Conservation (phyloP, 2,329 filamentous ascomycete genomes). For the Colletotrichum sp. region DNA sequence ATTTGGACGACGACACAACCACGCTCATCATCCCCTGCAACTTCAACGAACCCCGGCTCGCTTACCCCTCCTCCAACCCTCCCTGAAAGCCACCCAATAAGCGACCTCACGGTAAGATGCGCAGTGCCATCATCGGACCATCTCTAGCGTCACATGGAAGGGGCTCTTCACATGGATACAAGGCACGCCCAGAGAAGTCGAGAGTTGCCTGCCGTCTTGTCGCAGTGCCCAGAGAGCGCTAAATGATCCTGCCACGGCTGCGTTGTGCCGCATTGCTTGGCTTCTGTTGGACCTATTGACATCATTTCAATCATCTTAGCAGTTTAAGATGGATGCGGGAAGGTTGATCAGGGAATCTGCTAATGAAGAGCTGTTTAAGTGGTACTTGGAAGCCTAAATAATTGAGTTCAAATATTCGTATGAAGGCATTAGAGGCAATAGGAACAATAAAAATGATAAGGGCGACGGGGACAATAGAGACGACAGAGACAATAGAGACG, state of each 20-base stretch:
- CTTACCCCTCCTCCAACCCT: background rate
- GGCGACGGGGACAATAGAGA: background rate
- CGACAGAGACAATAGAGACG: background rate
- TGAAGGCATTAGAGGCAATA: background rate
- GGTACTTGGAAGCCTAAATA: background rate
- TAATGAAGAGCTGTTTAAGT: background rate
- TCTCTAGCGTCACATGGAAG: background rate
- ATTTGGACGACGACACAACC: background rate
- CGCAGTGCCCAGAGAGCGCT: background rate
- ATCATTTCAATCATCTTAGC: background rate
- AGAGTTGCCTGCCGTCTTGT: background rate
- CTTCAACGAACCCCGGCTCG: background rate
- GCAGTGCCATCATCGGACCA: background rate
- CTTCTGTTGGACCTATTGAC: background rate
- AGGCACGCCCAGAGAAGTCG: background rate
- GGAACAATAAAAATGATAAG: background rate
- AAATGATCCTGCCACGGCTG: background rate
- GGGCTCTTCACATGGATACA: background rate
- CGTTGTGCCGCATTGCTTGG: slow-evolving; percentile 6
- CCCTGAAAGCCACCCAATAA: background rate
- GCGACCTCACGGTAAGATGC: background rate
- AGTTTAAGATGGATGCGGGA: background rate
- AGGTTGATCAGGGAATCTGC: background rate
- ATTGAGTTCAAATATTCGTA: background rate
- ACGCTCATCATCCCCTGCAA: background rate